Evolutionary conservation across 192 early-diverging fungal species (phyloP).

Genomic region (Rhizophagus clarus): DNA sequence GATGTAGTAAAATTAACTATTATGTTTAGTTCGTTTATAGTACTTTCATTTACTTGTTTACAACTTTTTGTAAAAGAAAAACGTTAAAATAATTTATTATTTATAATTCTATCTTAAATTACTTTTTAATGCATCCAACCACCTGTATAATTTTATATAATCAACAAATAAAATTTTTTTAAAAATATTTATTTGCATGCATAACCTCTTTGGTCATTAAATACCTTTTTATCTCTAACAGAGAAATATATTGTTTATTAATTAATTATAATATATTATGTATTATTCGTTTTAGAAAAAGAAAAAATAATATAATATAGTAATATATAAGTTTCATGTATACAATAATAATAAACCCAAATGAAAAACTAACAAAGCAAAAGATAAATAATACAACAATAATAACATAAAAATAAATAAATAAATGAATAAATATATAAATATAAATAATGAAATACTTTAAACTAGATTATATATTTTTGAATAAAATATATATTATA

Average conservation of each 20-base stretch:
- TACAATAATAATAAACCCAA: not conserved
- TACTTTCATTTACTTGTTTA: constrained; percentile 75
- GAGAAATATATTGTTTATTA: no score
- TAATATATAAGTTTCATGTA: not conserved
- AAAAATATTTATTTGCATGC: no score
- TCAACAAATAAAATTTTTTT: no score
- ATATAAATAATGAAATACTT: not conserved
- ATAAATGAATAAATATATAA: no score
- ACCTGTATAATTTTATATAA: no score
- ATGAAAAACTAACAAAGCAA: not conserved
- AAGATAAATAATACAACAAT: not conserved
- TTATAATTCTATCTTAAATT: not conserved
- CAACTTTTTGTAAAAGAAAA: constrained; percentile 81
- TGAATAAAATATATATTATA: not conserved
- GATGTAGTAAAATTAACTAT: constrained; percentile 67
- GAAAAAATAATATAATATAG: no score
- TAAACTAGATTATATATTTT: not conserved
- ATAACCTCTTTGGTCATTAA: no score
- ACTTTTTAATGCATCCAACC: no score
- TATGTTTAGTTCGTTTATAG: constrained; percentile 65
- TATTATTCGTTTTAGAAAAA: no score
- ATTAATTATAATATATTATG: no score
- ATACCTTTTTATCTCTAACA: no score
- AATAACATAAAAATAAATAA: not conserved
- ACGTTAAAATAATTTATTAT: constrained; percentile 50